phyloP scores from a whole-genome alignment of 805 yeast species.

The Ogataea kodamae region DNA sequence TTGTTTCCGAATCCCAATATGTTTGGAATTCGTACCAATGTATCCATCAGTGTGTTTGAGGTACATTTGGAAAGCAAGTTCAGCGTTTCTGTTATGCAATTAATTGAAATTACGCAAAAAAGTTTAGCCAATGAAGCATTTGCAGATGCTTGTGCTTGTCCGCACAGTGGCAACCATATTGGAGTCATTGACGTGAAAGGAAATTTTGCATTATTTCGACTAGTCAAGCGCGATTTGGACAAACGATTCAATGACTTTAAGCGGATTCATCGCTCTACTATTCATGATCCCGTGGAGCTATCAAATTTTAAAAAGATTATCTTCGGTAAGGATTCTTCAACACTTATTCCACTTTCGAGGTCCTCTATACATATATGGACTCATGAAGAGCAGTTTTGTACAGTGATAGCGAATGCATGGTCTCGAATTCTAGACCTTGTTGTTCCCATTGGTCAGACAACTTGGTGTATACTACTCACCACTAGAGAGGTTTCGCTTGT shows the following conservation, averaged over 20 bases:
- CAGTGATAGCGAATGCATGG: conserved; percentile 53
- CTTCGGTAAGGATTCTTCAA: conserved; percentile 39
- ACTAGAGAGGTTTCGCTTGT: conserved; percentile 63
- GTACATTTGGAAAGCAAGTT: conserved; percentile 16
- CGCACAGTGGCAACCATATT: conserved; percentile 37
- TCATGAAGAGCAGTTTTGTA: conserved; percentile 30
- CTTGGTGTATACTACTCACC: conserved; percentile 54
- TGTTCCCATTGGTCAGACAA: conserved; percentile 27
- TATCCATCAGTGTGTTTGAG: conserved; percentile 29
- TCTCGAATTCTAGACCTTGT: conserved; percentile 46
- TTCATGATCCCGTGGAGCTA: conserved; percentile 43
- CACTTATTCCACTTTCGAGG: conserved; percentile 40
- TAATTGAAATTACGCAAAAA: conserved; percentile 24
- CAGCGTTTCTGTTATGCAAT: conserved; percentile 12
- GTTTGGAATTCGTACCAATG: conserved; percentile 31
- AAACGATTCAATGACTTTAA: conserved; percentile 1
- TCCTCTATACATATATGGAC: conserved; percentile 39
- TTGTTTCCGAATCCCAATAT: background rate
- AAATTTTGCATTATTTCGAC: conserved; percentile 42
- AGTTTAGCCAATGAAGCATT: conserved; percentile 27
- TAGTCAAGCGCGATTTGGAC: conserved; percentile 11
- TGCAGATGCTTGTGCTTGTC: conserved; percentile 43
- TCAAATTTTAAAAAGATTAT: conserved; percentile 52
- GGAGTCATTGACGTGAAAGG: conserved; percentile 52
- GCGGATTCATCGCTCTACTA: conserved; percentile 6